phyloP scores from a whole-genome alignment of 2,329 filamentous ascomycete genomes.

The Rhynchosporium secalis region DNA sequence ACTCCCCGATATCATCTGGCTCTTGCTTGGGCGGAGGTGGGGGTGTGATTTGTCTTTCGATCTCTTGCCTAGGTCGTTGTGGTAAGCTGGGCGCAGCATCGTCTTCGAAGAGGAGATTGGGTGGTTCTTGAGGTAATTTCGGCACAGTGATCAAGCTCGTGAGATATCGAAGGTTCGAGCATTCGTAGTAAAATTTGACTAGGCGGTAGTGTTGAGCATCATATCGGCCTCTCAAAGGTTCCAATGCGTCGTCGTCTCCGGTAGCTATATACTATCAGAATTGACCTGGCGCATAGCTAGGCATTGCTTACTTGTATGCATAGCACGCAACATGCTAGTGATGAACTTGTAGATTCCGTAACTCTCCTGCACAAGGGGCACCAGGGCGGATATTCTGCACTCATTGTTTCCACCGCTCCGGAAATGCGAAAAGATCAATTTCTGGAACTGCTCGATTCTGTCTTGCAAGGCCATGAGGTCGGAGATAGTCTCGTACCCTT shows the following conservation, averaged over 20 bases:
- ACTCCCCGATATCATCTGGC: constrained; percentile 93
- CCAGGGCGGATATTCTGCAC: constrained; percentile 89
- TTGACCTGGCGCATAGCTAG: neutral
- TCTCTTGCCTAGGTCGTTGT: constrained; percentile 74
- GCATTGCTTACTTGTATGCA: constrained; percentile 78
- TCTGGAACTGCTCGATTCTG: constrained; percentile 98
- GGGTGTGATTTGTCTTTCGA: constrained; percentile 67
- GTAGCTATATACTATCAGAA: constrained; percentile 57
- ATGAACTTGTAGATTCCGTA: constrained; percentile 99
- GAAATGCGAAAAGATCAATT: constrained; percentile 97
- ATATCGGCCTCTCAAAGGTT: constrained; percentile 84
- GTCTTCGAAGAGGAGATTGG: constrained; percentile 83
- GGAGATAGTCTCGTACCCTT: constrained; percentile 94
- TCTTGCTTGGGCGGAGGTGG: constrained; percentile 71
- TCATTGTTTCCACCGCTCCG: constrained; percentile 90
- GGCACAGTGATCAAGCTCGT: constrained; percentile 96
- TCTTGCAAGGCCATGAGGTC: constrained; percentile 97
- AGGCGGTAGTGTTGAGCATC: constrained; percentile 95
- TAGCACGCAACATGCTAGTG: constrained; percentile 97
- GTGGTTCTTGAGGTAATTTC: constrained; percentile 91
- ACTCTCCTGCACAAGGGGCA: constrained; percentile 93
- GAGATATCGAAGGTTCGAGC: constrained; percentile 93
- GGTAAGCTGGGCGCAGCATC: constrained; percentile 82
- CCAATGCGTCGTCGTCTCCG: constrained; percentile 88
- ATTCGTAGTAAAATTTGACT: constrained; percentile 98